Base-by-base conservation (phyloP, 208 protist genomes). In the Acanthamoeba rhysodes region DNA sequence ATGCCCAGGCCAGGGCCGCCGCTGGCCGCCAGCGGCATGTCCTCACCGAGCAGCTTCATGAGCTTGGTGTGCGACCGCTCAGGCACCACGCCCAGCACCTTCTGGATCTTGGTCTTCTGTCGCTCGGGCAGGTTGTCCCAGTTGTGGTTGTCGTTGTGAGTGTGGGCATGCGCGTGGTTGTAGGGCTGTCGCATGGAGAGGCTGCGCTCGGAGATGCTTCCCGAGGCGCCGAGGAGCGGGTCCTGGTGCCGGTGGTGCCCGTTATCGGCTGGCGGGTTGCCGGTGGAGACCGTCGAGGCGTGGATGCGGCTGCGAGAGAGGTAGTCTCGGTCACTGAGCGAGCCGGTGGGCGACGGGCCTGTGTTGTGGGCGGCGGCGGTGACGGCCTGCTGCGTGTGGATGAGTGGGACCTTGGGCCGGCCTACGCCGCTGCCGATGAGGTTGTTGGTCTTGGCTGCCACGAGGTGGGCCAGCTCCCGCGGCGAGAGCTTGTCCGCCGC, bases 31-130 rank as follows among this genome's bases (percentile, higher is more conserved):
- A 80, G 29, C 24, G 72, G 72, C 37, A 80, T 20, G 72, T 48
- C 72, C 14, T 32, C 72, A 2, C 72, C 72, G 18, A 80, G 32
- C 72, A 80, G 34, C 18, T 48, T 37, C 72, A 12, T 27, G n/a
- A 80, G 72, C 72, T 80, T 80, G 16, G 8, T 80, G 37, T 80
- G 72, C 72, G 72, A 80, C 2, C 72, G 72, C n/a, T 80, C 72
- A 2, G 72, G 72, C 72, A 80, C 84, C 22, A 32, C 84, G 9
- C 84, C 84, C 20, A 90, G 84, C 34, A 90, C 24, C 84, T 90
- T 90, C 18, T n/a, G 20, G 50, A 90, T 32, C 84, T 90, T 90
- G 84, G 50, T 41, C 9, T 90, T 32, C 50, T 59, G 55, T 20
- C 59, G 84, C 50, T 55, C 22, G 24, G 78, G n/a, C 34, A 48